phyloP scores from a whole-genome alignment of 306 rosid species.

The Quercus suber region DNA sequence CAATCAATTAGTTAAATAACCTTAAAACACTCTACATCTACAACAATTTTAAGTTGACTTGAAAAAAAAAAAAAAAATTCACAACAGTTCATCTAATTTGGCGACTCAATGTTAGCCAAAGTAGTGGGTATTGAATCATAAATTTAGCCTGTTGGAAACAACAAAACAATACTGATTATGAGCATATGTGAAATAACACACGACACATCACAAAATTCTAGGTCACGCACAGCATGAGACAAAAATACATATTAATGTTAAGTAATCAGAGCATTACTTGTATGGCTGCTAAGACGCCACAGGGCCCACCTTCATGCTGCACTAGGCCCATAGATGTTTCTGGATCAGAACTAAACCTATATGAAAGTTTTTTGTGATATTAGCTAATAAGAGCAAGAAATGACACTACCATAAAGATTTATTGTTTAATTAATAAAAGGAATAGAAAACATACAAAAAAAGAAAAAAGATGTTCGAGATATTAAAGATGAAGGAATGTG shows the following conservation, averaged over 20 bases:
- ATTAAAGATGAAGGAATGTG: background rate
- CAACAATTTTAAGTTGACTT: background rate
- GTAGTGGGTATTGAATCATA: background rate
- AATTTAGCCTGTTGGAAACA: background rate
- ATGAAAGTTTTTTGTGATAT: constrained; percentile 29
- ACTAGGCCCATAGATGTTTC: constrained; percentile 95
- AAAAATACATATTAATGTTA: constrained; percentile 16
- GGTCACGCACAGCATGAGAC: constrained; percentile 14
- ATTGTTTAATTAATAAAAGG: background rate
- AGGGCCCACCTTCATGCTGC: constrained; percentile 99
- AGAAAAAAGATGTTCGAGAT: background rate
- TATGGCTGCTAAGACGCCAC: constrained; percentile 98
- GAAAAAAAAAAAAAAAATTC: background rate
- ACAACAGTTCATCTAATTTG: background rate
- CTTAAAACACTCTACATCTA: background rate
- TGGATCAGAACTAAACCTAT: constrained; percentile 58
- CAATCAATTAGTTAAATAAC: background rate
- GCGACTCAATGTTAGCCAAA: background rate
- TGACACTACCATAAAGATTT: constrained; percentile 10
- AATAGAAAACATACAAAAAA: background rate
- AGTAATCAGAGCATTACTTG: constrained; percentile 66
- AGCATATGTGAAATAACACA: background rate
- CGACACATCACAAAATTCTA: background rate
- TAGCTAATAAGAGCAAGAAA: constrained; percentile 33
- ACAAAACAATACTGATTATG: background rate